Evolutionary conservation across 176 grass and related monocot genomes (phyloP).

Genomic region (Musa troglodytarum): DNA sequence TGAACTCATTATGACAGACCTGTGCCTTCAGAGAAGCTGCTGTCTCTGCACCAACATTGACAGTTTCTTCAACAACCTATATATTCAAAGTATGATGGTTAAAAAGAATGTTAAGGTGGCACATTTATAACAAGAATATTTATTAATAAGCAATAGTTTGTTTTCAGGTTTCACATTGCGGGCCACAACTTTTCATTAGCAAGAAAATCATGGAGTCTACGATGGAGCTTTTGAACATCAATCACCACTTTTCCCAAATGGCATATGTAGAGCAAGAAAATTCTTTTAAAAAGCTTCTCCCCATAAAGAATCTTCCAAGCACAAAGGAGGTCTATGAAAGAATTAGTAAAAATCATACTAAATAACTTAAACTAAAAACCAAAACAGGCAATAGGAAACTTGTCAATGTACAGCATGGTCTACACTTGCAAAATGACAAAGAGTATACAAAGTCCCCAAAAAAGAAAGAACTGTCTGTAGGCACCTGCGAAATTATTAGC

Average conservation of each 20-base stretch:
- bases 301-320: no score
- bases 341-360: neutral
- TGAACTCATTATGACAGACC: conserved; percentile 29
- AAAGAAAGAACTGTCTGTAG: neutral
- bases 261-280: neutral
- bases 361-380: neutral
- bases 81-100: neutral
- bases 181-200: neutral
- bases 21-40: conserved; percentile 86
- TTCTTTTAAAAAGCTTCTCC: no score
- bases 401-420: neutral
- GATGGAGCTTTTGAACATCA: neutral
- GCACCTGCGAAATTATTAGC: no score
- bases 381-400: neutral
- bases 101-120: neutral
- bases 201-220: neutral
- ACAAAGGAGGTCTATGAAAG: neutral
- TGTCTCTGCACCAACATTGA: conserved; percentile 89
- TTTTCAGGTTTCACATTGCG: neutral
- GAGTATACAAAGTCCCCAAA: neutral
- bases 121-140: neutral
- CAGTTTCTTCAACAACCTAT: conserved; percentile 78
- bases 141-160: no score
- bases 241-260: neutral
- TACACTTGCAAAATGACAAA: neutral